phyloP scores from a whole-genome alignment of 257 asterid species.

The Nicotiana obtusifolia region DNA sequence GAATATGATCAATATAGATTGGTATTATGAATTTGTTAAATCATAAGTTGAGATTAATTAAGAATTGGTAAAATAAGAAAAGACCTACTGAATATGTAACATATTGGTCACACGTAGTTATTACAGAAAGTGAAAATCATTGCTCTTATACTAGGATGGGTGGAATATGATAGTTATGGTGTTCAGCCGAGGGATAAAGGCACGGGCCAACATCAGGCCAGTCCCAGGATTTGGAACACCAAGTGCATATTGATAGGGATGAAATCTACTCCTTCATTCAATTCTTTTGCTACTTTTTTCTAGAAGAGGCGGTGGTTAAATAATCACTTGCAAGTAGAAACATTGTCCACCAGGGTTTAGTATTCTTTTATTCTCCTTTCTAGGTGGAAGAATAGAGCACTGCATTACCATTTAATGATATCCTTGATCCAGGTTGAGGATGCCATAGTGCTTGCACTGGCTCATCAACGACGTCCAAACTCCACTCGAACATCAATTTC shows the following conservation, averaged over 20 bases:
- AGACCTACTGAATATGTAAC: neutral
- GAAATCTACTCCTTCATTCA: neutral
- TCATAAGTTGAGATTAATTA: neutral
- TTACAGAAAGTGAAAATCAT: neutral
- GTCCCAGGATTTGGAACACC: neutral
- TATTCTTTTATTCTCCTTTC: neutral
- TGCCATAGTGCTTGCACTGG: constrained; percentile 73
- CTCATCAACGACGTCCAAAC: constrained; percentile 86
- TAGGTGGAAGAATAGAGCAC: neutral
- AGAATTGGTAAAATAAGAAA: neutral
- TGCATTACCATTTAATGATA: neutral
- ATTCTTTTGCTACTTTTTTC: neutral
- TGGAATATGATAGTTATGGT: neutral
- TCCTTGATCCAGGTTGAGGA: constrained; percentile 66
- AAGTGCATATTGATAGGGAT: neutral
- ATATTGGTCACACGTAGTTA: neutral
- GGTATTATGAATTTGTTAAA: neutral
- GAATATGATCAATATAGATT: neutral
- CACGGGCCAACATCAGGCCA: neutral
- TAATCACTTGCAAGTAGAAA: neutral
- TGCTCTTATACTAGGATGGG: neutral
- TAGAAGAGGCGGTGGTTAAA: neutral
- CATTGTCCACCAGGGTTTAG: neutral
- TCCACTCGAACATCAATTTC: constrained; percentile 66
- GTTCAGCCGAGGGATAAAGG: neutral